These are phyloP conservation scores for Gomphus bonarii DNA, from an alignment of 1,284 basidiomycete species.

Conservation along the genomic window DNA sequence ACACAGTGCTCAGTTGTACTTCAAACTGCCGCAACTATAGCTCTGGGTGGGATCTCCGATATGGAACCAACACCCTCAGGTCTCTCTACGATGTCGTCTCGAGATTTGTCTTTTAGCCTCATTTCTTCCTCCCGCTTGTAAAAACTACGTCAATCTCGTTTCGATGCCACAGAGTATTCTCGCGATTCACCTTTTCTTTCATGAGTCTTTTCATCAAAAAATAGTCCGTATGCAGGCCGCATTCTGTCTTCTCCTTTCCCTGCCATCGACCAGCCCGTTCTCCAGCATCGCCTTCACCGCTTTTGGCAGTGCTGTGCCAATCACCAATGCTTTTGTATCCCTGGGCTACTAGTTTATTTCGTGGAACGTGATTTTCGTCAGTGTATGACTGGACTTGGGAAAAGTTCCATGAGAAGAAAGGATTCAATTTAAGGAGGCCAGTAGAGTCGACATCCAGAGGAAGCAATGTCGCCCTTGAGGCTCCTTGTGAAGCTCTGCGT, in stretches of 20 bases:
- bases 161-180: background rate
- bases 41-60: background rate
- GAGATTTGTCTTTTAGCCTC: constrained; percentile 17
- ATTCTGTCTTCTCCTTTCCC: constrained; percentile 89
- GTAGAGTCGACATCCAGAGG: constrained; percentile 90
- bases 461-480: constrained; percentile 70
- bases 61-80: background rate
- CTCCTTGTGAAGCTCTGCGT: constrained; percentile 86
- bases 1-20: too few species aligned
- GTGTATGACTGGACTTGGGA: constrained; percentile 81
- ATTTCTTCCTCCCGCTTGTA: constrained; percentile 20
- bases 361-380: constrained; percentile 75
- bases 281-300: constrained; percentile 56
- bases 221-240: constrained; percentile 88
- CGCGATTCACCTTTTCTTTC: constrained; percentile 17
- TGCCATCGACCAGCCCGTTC: constrained; percentile 93
- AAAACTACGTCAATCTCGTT: background rate
- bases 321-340: constrained; percentile 95
- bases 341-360: constrained; percentile 80
- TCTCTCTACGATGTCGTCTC: constrained; percentile 2
- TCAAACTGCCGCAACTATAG: background rate
- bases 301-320: constrained; percentile 87
- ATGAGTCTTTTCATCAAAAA: constrained; percentile 48
- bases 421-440: constrained; percentile 92
- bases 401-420: constrained; percentile 88